A percentile compares a stretch with the other conserved stretches of the same genome.
Evolutionary conservation across 192 early-diverging fungal genomes (phyloP).

Genomic region (Haplosporangium gracile): DNA sequence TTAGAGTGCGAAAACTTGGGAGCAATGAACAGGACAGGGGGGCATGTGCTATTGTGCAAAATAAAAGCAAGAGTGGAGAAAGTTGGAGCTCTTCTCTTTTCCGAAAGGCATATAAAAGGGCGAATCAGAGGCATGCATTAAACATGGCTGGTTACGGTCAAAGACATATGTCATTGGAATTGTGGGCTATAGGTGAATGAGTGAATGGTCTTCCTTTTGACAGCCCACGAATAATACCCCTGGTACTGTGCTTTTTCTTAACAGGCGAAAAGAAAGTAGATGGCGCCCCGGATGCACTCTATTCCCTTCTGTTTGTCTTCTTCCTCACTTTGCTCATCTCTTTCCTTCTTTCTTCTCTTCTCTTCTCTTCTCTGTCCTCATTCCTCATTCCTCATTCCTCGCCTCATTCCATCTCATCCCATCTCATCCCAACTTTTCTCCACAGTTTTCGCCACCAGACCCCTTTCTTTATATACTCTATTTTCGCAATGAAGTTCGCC

Average conservation of each 20-base stretch:
- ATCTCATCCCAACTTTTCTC: neutral
- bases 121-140: neutral
- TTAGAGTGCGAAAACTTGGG: neutral
- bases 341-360: neutral
- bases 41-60: neutral
- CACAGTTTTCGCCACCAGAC: neutral
- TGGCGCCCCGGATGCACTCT: neutral
- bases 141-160: neutral
- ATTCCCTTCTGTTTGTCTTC: neutral
- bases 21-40: neutral
- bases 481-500: conserved; percentile 34
- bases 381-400: neutral
- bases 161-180: neutral
- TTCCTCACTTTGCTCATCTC: neutral
- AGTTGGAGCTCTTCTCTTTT: neutral
- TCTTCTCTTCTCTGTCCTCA: neutral
- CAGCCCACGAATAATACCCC: neutral
- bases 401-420: neutral
- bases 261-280: neutral
- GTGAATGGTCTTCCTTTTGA: neutral
- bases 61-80: neutral
- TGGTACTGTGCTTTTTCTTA: neutral
- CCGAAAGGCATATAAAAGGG: neutral
- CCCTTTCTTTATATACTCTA: neutral
- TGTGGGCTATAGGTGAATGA: neutral